Evolutionary conservation across 2,329 filamentous ascomycete species (phyloP), one percentile per base, ranked within the genome.

Genomic region (Nemania sp.): DNA sequence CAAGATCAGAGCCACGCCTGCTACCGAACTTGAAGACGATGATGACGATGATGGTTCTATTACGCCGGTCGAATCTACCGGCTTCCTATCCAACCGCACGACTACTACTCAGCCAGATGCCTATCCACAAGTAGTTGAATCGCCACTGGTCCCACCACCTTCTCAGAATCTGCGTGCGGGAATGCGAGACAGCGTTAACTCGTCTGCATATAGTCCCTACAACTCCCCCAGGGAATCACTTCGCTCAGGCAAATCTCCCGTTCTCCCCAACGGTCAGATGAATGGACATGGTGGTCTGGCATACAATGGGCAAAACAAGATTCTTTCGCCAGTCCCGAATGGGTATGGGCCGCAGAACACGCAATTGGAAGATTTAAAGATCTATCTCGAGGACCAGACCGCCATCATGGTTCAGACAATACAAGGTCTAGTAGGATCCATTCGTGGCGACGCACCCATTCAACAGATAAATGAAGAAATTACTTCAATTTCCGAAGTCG

Each of bases 331-430:
- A 45, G 63, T 68, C n/a, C 72, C 73, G 20, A 81, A 81, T 56
- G 76, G 76, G 52, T 79, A 79, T 65, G 74, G 65, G 20, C 65
- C 66, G 52, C 74, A 73, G 35, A 74, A 74, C 46, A 72, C 71
- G 40, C 78, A 81, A 65, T 73, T 77, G 25, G 81, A 84, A 65
- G 83, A 85, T 62, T 75, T 85, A 56, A 84, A 83, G 85, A 84
- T 90, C 61, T 93, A 92, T 72, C 84, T 96, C 37, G 90, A 95
- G 71, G 90, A 93, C 71, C 90, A 95, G 73, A 93, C 90, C 11
- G 90, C 90, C 52, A 79, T 87, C 2, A 82, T 96, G 60, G 88
- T 95, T 25, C 87, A 91, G 66, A 90, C 87, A 46, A 92, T 96
- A 65, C 90, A 95, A 75, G 85, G 87, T n/a, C 83, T 96, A 7